Base-by-base conservation (phyloP, 306 rosid species). In the Cucurbita pepo region DNA sequence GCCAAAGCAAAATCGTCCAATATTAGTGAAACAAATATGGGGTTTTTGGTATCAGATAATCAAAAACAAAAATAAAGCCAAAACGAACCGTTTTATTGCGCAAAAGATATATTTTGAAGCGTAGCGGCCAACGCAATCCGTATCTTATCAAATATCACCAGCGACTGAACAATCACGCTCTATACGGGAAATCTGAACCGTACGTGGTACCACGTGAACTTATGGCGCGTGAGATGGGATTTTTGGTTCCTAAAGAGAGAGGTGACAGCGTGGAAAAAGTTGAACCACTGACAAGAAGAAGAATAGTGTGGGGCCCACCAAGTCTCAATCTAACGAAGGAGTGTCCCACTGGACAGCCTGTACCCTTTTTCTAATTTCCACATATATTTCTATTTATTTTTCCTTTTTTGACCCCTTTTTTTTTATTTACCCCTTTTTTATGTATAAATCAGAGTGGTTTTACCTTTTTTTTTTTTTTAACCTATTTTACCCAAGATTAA, bases 211-310 rank as follows among this genome's bases (percentile, higher is more conserved):
- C 30, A 63, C 52, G 36, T 10, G 70, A 0, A 2, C 5, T 0
- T 1, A 0, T 8, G 5, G 12, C 5, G 70, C 70, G 70, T 63
- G 52, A 3, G 8, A 63, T 36, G 18, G 1, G 8, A 9, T 41
- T 63, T 41, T 5, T n/a, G 1, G 45, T 63, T 63, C 9, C 34
- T 63, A 63, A 63, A 40, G 34, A 10, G 19, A 0, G 51, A 40
- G 34, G 70, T 40, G 70, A 63, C 70, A 63, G 52, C 70, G 34
- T 63, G 70, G 70, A 63, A 41, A 63, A 63, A 4, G 50, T 63
- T 10, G 48, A 63, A n/a, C 48, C 30, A 18, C 30, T n/a, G 36
- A 40, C 25, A 25, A 0, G 15, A 62, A 4, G 3, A 63, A 3
- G 69, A 40, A 15, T 5, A 41, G 0, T n/a, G 4, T 61, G 18